Percentiles rank a stretch among this genome's conserved stretches.
These are phyloP conservation scores for Russula lepida DNA, from an alignment of 768 basidiomycete species.

Conservation along the genomic window DNA sequence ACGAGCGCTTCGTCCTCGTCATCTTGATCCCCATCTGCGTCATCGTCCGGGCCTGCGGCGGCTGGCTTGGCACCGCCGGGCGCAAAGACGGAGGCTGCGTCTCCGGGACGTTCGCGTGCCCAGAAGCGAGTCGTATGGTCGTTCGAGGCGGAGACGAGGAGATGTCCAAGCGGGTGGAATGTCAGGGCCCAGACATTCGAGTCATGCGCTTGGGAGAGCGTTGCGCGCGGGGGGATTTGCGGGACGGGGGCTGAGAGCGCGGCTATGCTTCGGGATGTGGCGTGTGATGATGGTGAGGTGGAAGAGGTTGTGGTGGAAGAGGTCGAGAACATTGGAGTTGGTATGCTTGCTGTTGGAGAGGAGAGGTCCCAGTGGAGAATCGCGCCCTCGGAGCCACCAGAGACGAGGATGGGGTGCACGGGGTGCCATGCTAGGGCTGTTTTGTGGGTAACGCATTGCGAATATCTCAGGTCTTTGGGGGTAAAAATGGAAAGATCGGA, in stretches of 20 bases:
- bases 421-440: conserved; percentile 95
- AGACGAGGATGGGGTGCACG: conserved; percentile 81
- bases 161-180: conserved; percentile 92
- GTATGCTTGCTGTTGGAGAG: conserved; percentile 46
- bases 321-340: not conserved
- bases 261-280: not conserved
- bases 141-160: conserved; percentile 90
- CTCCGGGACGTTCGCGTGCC: conserved; percentile 87
- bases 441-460: not conserved
- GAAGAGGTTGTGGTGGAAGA: not conserved
- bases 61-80: conserved; percentile 83
- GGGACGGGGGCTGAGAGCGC: conserved; percentile 22
- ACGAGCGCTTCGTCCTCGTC: conserved; percentile 67
- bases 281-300: not conserved
- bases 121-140: conserved; percentile 99
- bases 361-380: conserved; percentile 92
- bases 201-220: conserved; percentile 94
- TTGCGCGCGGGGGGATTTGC: conserved; percentile 52
- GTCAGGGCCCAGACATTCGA: conserved; percentile 94
- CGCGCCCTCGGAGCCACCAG: conserved; percentile 90
- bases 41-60: conserved; percentile 51
- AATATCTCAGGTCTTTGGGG: not conserved
- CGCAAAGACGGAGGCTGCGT: conserved; percentile 64
- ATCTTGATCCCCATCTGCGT: conserved; percentile 32
- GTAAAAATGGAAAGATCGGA: not conserved